Conservation (phyloP, 2,329 filamentous ascomycete genomes). For the Neophaeococcomyces mojaviensis region DNA sequence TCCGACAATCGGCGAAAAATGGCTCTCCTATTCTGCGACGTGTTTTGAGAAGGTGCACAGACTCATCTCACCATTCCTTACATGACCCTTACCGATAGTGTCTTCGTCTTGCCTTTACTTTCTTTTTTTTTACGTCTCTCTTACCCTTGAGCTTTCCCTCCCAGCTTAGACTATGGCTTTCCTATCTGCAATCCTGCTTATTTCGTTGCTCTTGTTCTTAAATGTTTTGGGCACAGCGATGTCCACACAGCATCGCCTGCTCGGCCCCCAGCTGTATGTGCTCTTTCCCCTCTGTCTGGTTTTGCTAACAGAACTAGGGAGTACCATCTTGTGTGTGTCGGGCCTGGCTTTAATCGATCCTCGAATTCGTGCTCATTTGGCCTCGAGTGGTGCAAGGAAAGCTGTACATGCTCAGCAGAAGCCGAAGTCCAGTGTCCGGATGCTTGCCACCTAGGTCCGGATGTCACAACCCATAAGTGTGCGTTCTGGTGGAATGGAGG, state of each 20-base stretch:
- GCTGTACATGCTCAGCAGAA: neutral
- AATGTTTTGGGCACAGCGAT: too few relatives aligned
- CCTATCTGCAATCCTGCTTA: too few relatives aligned
- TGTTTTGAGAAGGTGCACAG: neutral
- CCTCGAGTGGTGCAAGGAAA: conserved; percentile 1
- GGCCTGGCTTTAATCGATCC: neutral
- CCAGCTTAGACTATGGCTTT: too few relatives aligned
- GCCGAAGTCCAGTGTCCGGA: neutral
- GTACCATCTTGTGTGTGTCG: conserved; percentile 1
- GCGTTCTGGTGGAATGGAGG: neutral
- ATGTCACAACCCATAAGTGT: neutral
- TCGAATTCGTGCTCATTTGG: neutral
- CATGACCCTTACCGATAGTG: neutral
- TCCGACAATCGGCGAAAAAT: neutral
- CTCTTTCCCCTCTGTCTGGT: too few relatives aligned
- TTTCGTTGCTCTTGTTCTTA: too few relatives aligned
- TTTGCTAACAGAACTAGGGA: too few relatives aligned
- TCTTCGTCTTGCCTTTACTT: neutral
- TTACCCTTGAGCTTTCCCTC: too few relatives aligned
- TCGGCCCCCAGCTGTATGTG: too few relatives aligned
- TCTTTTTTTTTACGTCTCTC: too few relatives aligned
- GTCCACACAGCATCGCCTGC: too few relatives aligned
- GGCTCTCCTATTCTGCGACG: neutral
- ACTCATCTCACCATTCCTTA: neutral
- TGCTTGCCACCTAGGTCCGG: neutral